Evolutionary conservation across 345 rosid species (phyloP).

Genomic region (Ceriops tagal): DNA sequence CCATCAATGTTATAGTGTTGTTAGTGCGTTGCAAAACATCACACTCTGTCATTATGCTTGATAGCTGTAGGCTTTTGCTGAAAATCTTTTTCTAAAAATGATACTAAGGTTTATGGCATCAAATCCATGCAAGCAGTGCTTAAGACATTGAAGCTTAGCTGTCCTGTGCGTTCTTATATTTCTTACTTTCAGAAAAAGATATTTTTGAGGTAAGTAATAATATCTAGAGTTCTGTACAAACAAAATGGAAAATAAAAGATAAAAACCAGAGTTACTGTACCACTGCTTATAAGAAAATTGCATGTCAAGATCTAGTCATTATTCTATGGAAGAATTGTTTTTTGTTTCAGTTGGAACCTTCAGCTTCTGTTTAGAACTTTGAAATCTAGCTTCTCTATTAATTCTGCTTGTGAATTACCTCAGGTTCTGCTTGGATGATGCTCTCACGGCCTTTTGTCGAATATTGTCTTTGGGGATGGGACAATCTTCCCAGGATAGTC

Average conservation of each 20-base stretch:
- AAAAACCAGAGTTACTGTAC: no score
- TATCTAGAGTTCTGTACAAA: no score
- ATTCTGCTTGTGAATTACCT: slow-evolving; percentile 7
- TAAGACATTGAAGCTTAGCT: neutral
- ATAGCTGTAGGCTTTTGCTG: neutral
- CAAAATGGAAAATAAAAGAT: no score
- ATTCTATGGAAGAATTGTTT: neutral
- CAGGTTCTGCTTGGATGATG: slow-evolving; percentile 98
- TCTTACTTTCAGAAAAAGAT: neutral
- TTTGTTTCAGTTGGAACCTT: neutral
- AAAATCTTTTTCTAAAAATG: no score
- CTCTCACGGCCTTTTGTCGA: slow-evolving; percentile 78
- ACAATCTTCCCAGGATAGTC: slow-evolving; percentile 73
- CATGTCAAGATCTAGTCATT: no score
- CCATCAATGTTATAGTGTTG: no score
- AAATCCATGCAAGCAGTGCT: neutral
- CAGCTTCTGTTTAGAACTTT: neutral
- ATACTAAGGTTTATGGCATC: neutral
- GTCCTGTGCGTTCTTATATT: neutral
- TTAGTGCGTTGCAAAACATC: neutral
- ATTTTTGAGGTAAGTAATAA: no score
- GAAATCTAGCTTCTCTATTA: slow-evolving; percentile 6
- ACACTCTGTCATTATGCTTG: neutral
- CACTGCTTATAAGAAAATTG: no score
- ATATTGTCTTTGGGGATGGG: slow-evolving; percentile 84